These are phyloP conservation scores for Ceratobasidium sp. DNA, from an alignment of 1,284 basidiomycete species.

Conservation along the genomic window DNA sequence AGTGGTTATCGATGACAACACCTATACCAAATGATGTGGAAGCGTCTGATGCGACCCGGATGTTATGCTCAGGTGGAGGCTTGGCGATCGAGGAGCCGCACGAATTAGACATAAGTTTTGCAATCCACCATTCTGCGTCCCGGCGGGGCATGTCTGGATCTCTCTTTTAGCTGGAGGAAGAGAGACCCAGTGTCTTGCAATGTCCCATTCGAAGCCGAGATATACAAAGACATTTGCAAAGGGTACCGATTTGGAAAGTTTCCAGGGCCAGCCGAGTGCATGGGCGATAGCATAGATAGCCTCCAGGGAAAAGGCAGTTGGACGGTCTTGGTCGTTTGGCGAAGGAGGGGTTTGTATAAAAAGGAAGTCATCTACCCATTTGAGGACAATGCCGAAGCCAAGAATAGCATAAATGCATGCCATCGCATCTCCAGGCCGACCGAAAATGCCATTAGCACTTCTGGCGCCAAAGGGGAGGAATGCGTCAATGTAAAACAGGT, in stretches of 20 bases:
- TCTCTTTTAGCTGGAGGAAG: conserved; percentile 27
- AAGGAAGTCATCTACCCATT: conserved; percentile 56
- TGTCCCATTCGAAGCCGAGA: conserved; percentile 35
- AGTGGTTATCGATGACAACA: conserved; percentile 11
- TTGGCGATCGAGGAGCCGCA: background rate
- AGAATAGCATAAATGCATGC: conserved; percentile 47
- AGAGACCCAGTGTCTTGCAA: background rate
- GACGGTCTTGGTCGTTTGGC: background rate
- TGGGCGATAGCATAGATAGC: background rate
- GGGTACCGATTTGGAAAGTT: background rate
- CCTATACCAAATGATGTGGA: conserved; percentile 37
- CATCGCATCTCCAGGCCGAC: conserved; percentile 48
- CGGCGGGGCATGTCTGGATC: too few relatives aligned
- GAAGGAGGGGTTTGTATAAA: conserved; percentile 47
- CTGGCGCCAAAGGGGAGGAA: conserved; percentile 50
- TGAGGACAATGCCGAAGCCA: conserved; percentile 50
- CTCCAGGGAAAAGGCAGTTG: background rate
- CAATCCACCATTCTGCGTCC: background rate
- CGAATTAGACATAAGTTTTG: background rate
- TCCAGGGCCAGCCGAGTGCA: conserved; percentile 9
- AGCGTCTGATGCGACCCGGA: conserved; percentile 1
- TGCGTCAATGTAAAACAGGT: conserved; percentile 49
- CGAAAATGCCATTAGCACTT: conserved; percentile 50
- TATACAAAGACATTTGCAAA: conserved; percentile 15
- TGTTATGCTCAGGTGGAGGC: background rate